Conservation (phyloP, 176 grass and related monocot species). For the Triticum urartu region DNA sequence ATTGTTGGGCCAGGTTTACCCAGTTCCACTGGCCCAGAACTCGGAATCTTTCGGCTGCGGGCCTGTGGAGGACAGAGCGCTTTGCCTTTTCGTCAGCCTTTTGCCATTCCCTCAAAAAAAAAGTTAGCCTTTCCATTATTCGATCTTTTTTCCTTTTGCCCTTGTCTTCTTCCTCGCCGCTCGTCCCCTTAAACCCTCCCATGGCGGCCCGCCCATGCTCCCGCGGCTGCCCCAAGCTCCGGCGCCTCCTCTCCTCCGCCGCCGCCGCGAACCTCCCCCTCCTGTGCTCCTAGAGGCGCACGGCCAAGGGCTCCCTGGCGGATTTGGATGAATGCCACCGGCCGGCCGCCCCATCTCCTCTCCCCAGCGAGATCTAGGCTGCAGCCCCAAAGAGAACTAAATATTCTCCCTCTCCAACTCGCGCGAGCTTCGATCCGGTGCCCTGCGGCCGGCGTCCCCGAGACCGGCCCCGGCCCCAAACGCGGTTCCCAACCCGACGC, state of each 20-base stretch:
- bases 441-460: neutral
- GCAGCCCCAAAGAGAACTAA: neutral
- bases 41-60: too few species aligned
- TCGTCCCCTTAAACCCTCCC: neutral
- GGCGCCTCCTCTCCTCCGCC: neutral
- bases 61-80: neutral
- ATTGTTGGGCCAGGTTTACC: neutral
- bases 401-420: neutral
- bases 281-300: neutral
- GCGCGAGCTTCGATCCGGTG: neutral
- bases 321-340: neutral
- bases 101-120: neutral
- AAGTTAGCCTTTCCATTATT: neutral
- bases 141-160: neutral
- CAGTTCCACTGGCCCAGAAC: too few species aligned
- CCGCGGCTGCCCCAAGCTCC: neutral
- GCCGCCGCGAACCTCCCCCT: neutral
- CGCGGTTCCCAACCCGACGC: neutral
- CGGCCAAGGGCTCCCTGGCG: neutral
- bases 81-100: neutral
- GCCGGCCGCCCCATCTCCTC: neutral
- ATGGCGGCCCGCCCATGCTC: neutral
- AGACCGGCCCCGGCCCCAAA: neutral
- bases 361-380: constrained; percentile 4
- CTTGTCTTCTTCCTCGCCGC: neutral